Conservation (phyloP, 257 asterid genomes). For the Fraxinus cuspidata region DNA sequence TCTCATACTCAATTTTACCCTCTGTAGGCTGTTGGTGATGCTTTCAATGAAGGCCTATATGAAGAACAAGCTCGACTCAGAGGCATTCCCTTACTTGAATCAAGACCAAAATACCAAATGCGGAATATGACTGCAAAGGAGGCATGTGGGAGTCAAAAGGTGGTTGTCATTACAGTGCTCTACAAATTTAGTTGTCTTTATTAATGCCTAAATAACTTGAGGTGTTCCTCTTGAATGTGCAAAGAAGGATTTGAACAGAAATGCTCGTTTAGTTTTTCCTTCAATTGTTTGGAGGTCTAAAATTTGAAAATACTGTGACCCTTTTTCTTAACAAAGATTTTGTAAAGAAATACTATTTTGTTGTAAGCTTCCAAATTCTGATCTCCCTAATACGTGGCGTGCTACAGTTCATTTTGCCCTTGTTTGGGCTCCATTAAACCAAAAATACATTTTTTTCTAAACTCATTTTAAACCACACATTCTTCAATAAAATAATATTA, state of each 20-base stretch:
- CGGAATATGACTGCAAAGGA: slow-evolving; percentile 89
- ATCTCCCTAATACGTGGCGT: neutral
- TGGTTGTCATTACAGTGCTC: slow-evolving; percentile 31
- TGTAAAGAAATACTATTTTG: neutral
- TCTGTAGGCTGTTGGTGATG: slow-evolving; percentile 97
- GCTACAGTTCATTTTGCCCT: neutral
- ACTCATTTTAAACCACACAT: no score
- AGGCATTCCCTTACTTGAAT: slow-evolving; percentile 89
- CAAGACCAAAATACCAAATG: slow-evolving; percentile 97
- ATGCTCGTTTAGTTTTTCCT: neutral
- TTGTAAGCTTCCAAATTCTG: neutral
- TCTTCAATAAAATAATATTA: no score
- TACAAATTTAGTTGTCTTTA: neutral
- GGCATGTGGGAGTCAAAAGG: slow-evolving; percentile 89
- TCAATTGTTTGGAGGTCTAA: neutral
- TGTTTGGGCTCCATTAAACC: no score
- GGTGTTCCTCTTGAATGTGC: slow-evolving; percentile 13
- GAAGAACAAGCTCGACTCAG: slow-evolving; percentile 95
- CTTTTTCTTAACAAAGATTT: neutral
- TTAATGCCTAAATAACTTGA: slow-evolving; percentile 8
- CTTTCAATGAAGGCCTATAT: slow-evolving; percentile 92
- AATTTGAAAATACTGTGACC: neutral
- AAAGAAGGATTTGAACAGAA: neutral
- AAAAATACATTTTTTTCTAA: no score
- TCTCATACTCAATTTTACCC: slow-evolving; percentile 16